phyloP scores from a whole-genome alignment of 2,329 filamentous ascomycete genomes.

The Penicillium nordicum region DNA sequence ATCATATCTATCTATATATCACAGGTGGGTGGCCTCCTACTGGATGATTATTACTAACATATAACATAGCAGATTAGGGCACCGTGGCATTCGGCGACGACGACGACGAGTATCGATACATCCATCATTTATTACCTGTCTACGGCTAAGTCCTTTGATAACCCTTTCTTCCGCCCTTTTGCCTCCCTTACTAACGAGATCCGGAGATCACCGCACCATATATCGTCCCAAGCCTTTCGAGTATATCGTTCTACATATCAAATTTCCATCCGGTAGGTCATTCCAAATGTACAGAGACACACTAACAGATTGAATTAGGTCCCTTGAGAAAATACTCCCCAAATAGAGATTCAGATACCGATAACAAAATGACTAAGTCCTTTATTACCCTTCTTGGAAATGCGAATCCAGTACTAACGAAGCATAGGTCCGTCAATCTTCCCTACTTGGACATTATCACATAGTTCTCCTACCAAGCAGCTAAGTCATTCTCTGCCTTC shows the following conservation, averaged over 20 bases:
- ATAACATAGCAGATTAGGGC: not conserved
- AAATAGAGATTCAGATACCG: not conserved
- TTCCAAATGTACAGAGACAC: not conserved
- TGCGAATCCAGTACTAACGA: not conserved
- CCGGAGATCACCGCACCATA: no score
- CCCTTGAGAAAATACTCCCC: not conserved
- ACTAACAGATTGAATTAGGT: not conserved
- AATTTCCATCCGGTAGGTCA: not conserved
- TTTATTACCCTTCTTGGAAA: not conserved
- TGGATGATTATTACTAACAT: not conserved
- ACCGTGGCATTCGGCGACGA: not conserved
- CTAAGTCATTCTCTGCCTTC: not conserved
- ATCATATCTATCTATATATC: not conserved
- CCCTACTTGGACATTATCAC: not conserved
- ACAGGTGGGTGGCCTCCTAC: not conserved
- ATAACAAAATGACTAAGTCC: not conserved
- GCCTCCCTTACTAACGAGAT: not conserved
- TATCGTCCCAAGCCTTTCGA: not conserved
- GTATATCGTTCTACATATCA: not conserved
- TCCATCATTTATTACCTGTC: not conserved
- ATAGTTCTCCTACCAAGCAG: not conserved
- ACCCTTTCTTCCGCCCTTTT: not conserved
- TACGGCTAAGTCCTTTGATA: not conserved
- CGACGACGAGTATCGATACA: not conserved
- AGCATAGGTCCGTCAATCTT: not conserved